Evolutionary conservation across 2,329 filamentous ascomycete genomes (phyloP).

Genomic region (Apiospora hydei): DNA sequence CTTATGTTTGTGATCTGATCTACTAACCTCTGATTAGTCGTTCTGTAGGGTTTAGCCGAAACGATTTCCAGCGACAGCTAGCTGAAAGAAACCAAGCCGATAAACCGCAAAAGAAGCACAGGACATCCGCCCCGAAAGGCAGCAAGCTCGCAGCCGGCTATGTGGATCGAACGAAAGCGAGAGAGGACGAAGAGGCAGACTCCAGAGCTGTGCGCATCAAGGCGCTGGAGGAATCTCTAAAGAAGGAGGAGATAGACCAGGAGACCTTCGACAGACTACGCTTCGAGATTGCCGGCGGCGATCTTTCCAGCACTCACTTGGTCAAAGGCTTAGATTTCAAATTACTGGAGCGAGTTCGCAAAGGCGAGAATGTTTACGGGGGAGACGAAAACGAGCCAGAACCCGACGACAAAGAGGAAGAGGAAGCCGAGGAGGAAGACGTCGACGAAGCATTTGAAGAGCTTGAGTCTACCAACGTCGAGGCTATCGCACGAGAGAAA

Average conservation of each 20-base stretch:
- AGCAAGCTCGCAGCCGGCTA: conserved; percentile 82
- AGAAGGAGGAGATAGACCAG: conserved; percentile 83
- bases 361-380: conserved; percentile 72
- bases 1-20: not conserved
- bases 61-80: conserved; percentile 84
- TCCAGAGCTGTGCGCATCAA: conserved; percentile 71
- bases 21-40: conserved; percentile 57
- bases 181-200: conserved; percentile 61
- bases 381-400: conserved; percentile 39
- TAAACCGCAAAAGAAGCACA: conserved; percentile 75
- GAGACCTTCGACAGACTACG: conserved; percentile 78
- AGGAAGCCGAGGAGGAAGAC: conserved; percentile 48
- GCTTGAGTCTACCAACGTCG: conserved; percentile 62
- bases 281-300: conserved; percentile 81
- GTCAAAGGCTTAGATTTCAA: conserved; percentile 92
- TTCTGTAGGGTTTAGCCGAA: conserved; percentile 62
- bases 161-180: conserved; percentile 76
- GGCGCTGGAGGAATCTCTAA: conserved; percentile 81
- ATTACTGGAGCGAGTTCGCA: conserved; percentile 72
- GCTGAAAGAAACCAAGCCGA: conserved; percentile 70
- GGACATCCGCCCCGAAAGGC: conserved; percentile 82
- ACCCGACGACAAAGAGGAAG: conserved; percentile 40
- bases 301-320: conserved; percentile 81
- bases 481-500: conserved; percentile 59
- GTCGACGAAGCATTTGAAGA: conserved; percentile 73